Evolutionary conservation across 73 alveolate species (phyloP).

Genomic region (Paramecium sonneborni): DNA sequence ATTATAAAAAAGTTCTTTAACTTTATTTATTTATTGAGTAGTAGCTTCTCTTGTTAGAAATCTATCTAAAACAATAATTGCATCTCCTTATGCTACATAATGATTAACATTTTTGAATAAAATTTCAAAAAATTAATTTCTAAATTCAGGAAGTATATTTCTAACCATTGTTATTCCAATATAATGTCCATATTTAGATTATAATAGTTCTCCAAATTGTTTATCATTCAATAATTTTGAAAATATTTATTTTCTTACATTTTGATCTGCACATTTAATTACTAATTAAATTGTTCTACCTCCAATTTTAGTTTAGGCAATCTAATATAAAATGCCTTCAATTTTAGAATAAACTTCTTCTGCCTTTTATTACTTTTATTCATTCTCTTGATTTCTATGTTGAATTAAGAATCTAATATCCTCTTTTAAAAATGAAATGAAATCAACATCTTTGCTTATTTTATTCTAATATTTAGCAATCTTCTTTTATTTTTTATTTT

Average conservation of each 20-base stretch:
- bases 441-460: background rate
- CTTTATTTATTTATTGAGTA: background rate
- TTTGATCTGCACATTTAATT: conserved; percentile 11
- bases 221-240: background rate
- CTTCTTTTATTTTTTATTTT: background rate
- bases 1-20: background rate
- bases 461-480: background rate
- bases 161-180: conserved; percentile 50
- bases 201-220: background rate
- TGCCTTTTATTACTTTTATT: background rate
- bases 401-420: conserved; percentile 8
- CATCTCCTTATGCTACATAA: conserved; percentile 31
- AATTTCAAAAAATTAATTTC: conserved; percentile 46
- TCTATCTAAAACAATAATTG: conserved; percentile 45
- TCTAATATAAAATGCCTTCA: conserved; percentile 1
- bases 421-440: background rate
- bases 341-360: background rate
- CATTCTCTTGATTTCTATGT: conserved; percentile 19
- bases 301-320: conserved; percentile 34
- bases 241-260: conserved; percentile 4
- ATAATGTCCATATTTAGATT: conserved; percentile 51
- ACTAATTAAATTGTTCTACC: conserved; percentile 44
- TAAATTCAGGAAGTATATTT: conserved; percentile 17
- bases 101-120: background rate
- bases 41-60: conserved; percentile 40